A percentile compares a stretch with the other conserved stretches of the same genome.
Conservation (phyloP, 2,329 filamentous ascomycete genomes). For the Dactylellina drechsleri region DNA sequence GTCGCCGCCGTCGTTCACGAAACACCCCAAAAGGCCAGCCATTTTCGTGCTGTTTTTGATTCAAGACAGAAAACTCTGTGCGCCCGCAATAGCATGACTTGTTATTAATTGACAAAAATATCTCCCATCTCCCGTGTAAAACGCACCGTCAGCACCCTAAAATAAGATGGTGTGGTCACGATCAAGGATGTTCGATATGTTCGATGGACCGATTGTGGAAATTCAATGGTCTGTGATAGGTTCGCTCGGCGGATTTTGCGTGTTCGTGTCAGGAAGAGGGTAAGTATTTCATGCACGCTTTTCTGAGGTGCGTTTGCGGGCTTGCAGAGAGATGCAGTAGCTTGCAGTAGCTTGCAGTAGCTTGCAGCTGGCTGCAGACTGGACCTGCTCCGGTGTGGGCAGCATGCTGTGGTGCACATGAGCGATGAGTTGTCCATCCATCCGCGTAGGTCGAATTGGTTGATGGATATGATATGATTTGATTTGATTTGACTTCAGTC, state of each 20-base stretch:
- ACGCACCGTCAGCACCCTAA: conserved; percentile 45
- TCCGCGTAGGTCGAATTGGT: not conserved
- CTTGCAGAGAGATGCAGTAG: conserved; percentile 11
- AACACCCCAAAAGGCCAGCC: not conserved
- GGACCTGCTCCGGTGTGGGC: conserved; percentile 16
- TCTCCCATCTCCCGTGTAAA: conserved; percentile 17
- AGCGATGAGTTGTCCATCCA: conserved; percentile 53
- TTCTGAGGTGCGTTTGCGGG: conserved; percentile 23
- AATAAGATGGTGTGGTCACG: conserved; percentile 51
- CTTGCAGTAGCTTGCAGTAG: conserved; percentile 17
- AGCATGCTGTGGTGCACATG: conserved; percentile 45
- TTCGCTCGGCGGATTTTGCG: conserved; percentile 43
- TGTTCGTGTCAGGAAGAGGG: conserved; percentile 40
- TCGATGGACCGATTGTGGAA: conserved; percentile 50
- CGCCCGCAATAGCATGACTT: conserved; percentile 26
- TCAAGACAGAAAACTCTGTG: conserved; percentile 1
- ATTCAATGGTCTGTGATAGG: conserved; percentile 52
- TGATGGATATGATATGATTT: too few relatives aligned
- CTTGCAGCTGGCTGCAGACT: conserved; percentile 43
- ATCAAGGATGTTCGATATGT: conserved; percentile 47
- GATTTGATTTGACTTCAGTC: not conserved
- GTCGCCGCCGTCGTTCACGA: conserved; percentile 1
- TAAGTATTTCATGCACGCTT: conserved; percentile 24
- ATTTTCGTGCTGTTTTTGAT: not conserved
- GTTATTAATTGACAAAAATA: conserved; percentile 19